These are phyloP conservation scores for Blumeria hordei DNA, from an alignment of 2,329 filamentous ascomycete species.

Conservation along the genomic window DNA sequence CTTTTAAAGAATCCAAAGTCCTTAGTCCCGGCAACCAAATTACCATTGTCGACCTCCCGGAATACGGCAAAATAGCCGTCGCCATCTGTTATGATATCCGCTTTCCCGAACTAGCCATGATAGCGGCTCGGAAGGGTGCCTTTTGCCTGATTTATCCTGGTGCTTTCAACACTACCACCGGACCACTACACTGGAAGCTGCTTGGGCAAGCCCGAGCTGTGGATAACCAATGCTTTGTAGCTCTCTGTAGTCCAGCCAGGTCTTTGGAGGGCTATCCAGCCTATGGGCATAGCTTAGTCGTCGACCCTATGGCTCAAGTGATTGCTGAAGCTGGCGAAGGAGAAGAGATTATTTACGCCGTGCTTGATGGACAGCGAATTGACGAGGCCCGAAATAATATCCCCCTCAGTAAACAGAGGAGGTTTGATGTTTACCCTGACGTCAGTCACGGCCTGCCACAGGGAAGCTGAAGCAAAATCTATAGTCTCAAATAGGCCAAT, in stretches of 20 bases:
- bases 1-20: conserved; percentile 74
- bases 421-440: conserved; percentile 92
- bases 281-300: conserved; percentile 75
- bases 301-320: conserved; percentile 71
- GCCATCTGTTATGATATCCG: conserved; percentile 97
- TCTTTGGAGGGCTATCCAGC: conserved; percentile 67
- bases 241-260: conserved; percentile 71
- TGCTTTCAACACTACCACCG: conserved; percentile 92
- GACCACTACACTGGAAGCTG: conserved; percentile 74
- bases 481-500: neutral
- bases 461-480: conserved; percentile 1
- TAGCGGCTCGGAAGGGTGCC: conserved; percentile 64
- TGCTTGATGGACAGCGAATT: conserved; percentile 44
- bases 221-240: conserved; percentile 89
- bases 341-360: conserved; percentile 52
- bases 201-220: conserved; percentile 62
- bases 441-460: conserved; percentile 35
- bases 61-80: conserved; percentile 66
- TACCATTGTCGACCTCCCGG: conserved; percentile 66
- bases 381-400: conserved; percentile 59
- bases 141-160: conserved; percentile 83
- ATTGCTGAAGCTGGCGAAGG: conserved; percentile 53
- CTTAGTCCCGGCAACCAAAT: conserved; percentile 65
- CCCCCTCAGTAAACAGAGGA: conserved; percentile 58
- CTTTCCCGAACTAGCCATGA: conserved; percentile 79